Evolutionary conservation across 345 rosid species (phyloP).

Genomic region (Populus nigra): DNA sequence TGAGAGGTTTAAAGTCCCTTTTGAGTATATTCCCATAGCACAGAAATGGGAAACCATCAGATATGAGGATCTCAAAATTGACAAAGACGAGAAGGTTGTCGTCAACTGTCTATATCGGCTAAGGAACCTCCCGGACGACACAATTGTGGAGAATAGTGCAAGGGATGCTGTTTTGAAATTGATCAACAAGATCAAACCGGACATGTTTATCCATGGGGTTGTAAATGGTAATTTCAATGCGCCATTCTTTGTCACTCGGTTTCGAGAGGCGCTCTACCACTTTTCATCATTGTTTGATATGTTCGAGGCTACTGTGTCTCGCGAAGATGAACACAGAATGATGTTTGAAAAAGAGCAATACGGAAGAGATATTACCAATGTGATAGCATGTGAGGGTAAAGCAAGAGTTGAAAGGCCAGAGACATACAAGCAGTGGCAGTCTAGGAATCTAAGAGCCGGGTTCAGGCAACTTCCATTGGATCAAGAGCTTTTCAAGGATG

Average conservation of each 20-base stretch:
- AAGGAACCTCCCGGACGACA: slow-evolving; percentile 57
- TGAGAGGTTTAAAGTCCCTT: slow-evolving; percentile 47
- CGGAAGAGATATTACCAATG: slow-evolving; percentile 27
- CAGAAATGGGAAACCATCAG: slow-evolving; percentile 59
- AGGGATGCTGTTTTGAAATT: slow-evolving; percentile 16
- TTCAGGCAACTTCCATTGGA: slow-evolving; percentile 20
- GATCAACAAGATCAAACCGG: slow-evolving; percentile 14
- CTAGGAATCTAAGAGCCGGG: slow-evolving; percentile 16
- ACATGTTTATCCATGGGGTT: slow-evolving; percentile 24
- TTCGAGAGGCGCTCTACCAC: slow-evolving; percentile 24
- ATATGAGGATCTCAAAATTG: slow-evolving; percentile 51
- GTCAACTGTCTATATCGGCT: slow-evolving; percentile 43
- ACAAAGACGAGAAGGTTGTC: slow-evolving; percentile 45
- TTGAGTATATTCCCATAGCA: slow-evolving; percentile 54
- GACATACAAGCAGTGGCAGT: slow-evolving; percentile 28
- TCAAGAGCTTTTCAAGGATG: slow-evolving; percentile 6
- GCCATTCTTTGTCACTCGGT: slow-evolving; percentile 24
- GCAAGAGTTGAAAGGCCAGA: slow-evolving; percentile 29
- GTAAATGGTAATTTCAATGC: slow-evolving; percentile 26
- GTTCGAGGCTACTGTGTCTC: slow-evolving; percentile 5
- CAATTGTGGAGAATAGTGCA: slow-evolving; percentile 37
- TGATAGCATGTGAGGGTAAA: slow-evolving; percentile 24
- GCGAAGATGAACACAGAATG: slow-evolving; percentile 13
- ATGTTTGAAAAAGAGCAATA: slow-evolving; percentile 19
- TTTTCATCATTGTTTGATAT: slow-evolving; percentile 23